Evolutionary conservation across 352 stramenopile genomes (phyloP), one percentile per base, ranked within the genome.

Genomic region (Phytophthora citricola): DNA sequence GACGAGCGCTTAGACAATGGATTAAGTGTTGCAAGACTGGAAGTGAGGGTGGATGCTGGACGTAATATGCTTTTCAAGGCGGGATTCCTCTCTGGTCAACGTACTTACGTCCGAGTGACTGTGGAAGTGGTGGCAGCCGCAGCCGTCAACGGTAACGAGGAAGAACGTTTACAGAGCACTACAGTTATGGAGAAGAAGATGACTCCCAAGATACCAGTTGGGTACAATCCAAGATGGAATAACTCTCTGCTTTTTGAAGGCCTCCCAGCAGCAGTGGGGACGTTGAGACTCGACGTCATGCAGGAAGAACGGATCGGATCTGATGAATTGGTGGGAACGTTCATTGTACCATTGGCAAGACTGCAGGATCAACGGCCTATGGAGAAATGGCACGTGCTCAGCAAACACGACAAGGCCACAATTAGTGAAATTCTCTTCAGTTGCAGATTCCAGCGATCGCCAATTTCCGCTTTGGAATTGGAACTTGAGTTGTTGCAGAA

Each of bases 401-500:
- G 44, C 10, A 76, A 76, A 32, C 53, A 75, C 2, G 70, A 82
- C 41, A 66, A 78, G 24, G 22, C 43, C 34, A 63, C 56, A 9
- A 63, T 65, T 17, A 63, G 74, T 49, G 66, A 87, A 48, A 48
- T 87, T 32, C 58, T 86, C 9, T 58, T 89, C 9, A 66, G 69
- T 17, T 91, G 78, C 31, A 70, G 69, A 11, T 81, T 91, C 48
- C 71, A 79, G 15, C 78, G 82, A 7, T 91, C 82, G 5, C 59
- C 69, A 50, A 83, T 89, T 43, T 83, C 72, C 15, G 73, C 76
- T 3, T 43, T 89, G 20, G 73, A 87, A 51, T 57, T 87, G 17
- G 79, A 89, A 24, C 55, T 81, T 11, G 77, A 87, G 43, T 54
- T 91, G 36, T 54, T 89, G 32, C 78, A 87, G 53, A 91, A 89